Evolutionary conservation across 805 yeast genomes (phyloP).

Genomic region (Wickerhamiella hasegawae): DNA sequence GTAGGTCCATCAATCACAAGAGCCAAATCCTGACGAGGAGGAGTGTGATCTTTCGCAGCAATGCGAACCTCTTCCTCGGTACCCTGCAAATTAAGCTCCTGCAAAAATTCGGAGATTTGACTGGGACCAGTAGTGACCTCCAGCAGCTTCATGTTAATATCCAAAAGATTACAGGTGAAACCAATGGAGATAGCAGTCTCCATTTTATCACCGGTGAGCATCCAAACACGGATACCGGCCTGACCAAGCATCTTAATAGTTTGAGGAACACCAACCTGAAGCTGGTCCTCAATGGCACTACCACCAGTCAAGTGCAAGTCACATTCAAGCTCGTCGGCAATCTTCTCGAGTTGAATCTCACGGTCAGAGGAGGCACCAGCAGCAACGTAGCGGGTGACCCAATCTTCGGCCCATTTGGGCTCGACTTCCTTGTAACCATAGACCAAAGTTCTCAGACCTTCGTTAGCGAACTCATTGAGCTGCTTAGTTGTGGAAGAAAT

Average conservation of each 20-base stretch:
- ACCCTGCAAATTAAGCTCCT: slow-evolving; percentile 23
- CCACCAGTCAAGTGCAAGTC: slow-evolving; percentile 50
- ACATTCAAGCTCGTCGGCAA: slow-evolving; percentile 44
- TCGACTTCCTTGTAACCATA: slow-evolving; percentile 44
- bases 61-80: slow-evolving; percentile 28
- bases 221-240: slow-evolving; percentile 75
- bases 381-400: slow-evolving; percentile 39
- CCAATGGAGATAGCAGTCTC: slow-evolving; percentile 80
- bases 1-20: slow-evolving; percentile 60
- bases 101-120: slow-evolving; percentile 34
- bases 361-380: slow-evolving; percentile 38
- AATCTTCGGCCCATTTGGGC: slow-evolving; percentile 29
- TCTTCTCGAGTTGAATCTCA: slow-evolving; percentile 37
- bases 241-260: slow-evolving; percentile 46
- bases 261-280: slow-evolving; percentile 67
- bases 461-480: slow-evolving; percentile 54
- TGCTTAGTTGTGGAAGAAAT: slow-evolving; percentile 43
- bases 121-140: slow-evolving; percentile 23
- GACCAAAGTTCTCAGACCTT: slow-evolving; percentile 58
- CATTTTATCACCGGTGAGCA: slow-evolving; percentile 65
- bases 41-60: slow-evolving; percentile 46
- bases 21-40: slow-evolving; percentile 43
- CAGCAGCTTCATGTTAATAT: slow-evolving; percentile 50
- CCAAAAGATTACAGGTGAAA: slow-evolving; percentile 56
- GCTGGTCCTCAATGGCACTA: slow-evolving; percentile 67